phyloP scores from a whole-genome alignment of 148 eudicot genomes.

The Camellia granthamiana region DNA sequence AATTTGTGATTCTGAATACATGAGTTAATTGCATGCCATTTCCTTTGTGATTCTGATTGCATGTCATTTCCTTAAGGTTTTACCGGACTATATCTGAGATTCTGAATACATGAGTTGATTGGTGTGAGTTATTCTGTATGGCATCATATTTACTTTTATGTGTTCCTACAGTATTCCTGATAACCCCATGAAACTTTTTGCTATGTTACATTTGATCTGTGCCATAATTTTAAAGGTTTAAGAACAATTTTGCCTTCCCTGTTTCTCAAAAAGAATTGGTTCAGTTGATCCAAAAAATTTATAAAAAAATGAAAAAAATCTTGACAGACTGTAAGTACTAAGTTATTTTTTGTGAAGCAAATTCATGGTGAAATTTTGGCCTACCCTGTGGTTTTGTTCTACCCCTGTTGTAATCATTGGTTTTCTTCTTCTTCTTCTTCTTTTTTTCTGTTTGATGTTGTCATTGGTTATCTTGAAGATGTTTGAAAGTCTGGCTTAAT shows the following conservation, averaged over 20 bases:
- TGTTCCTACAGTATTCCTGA: not conserved
- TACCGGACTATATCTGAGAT: not conserved
- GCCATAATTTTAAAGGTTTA: not conserved
- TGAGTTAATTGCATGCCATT: no score
- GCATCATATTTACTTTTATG: not conserved
- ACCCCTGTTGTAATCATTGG: not conserved
- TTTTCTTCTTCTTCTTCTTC: no score
- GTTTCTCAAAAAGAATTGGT: not conserved
- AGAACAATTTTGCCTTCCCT: no score
- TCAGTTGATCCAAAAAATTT: not conserved
- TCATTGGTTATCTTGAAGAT: conserved; percentile 1
- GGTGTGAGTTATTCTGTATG: not conserved
- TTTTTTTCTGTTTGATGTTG: not conserved
- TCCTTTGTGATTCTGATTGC: no score
- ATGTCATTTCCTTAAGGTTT: not conserved
- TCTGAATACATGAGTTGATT: not conserved
- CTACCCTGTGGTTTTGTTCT: not conserved
- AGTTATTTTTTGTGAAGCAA: not conserved
- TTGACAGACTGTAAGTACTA: not conserved
- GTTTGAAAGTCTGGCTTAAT: not conserved
- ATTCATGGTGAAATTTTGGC: not conserved
- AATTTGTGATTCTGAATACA: not conserved
- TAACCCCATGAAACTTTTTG: not conserved
- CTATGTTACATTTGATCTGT: not conserved
- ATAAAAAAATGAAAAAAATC: not conserved